Percentiles rank a stretch among this genome's conserved stretches.
phyloP scores from a whole-genome alignment of 169 alveolate species.

The Eimeria nieschulzi region DNA sequence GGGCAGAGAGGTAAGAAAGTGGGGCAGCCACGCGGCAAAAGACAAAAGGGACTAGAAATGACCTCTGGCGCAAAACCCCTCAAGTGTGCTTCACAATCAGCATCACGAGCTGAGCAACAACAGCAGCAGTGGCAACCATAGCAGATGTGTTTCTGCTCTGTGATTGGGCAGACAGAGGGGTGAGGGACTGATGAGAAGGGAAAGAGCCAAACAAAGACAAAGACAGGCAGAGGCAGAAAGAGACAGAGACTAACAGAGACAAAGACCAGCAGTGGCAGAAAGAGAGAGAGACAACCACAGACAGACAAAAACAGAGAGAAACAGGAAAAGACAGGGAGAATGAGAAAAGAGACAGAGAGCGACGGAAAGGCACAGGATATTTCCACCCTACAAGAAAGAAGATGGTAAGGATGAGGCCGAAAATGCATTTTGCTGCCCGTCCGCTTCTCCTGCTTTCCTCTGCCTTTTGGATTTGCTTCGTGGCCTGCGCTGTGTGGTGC shows the following conservation, averaged over 20 bases:
- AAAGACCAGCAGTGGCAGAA: neutral
- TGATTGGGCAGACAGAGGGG: no score
- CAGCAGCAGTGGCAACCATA: no score
- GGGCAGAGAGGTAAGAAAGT: no score
- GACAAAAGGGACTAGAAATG: no score
- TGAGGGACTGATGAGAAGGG: no score
- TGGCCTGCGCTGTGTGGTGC: conserved; percentile 71
- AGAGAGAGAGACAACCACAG: neutral
- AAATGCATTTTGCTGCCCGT: conserved; percentile 72
- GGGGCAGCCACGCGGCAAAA: no score
- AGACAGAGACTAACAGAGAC: neutral
- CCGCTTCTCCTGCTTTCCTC: conserved; percentile 72
- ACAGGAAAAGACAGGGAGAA: neutral
- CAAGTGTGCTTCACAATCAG: conserved; percentile 69
- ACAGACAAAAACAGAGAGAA: neutral
- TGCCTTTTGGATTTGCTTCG: conserved; percentile 70
- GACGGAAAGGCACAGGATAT: neutral
- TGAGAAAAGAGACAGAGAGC: neutral
- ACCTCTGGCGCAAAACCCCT: neutral
- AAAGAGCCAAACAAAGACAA: neutral
- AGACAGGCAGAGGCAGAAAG: neutral
- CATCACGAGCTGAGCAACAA: conserved; percentile 46
- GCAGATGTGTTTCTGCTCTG: no score
- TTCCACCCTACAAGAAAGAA: conserved; percentile 45
- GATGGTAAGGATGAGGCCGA: conserved; percentile 43